Base-by-base conservation (phyloP, 2,329 filamentous ascomycete species). In the Penicillium hesseltinei region DNA sequence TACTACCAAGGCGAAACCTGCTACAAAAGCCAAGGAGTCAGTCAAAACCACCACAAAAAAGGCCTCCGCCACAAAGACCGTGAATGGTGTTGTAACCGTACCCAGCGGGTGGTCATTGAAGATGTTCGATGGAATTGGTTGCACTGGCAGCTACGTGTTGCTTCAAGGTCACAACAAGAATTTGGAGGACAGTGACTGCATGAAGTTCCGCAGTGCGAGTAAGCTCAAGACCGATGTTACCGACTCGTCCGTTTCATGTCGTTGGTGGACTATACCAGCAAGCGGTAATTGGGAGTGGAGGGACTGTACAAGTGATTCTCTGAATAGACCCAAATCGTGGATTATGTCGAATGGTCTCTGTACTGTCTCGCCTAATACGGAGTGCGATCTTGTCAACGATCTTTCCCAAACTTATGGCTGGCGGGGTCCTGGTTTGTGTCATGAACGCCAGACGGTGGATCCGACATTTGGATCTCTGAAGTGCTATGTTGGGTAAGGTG, bases 321-420 rank as follows among this genome's bases (percentile, higher is more conserved):
- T 52, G 21, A 11, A 17, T 15, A 19, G 10, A 11, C 54, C 54
- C 6, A 29, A 27, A 21, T 52, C 54, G 2, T 52, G 48, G 54
- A 7, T 17, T 11, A 53, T 56, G 33, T 29, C 42, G 6, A 56
- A 56, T 36, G 54, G 54, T 33, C 35, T 56, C 17, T 56, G 54
- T 31, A 51, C 48, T 3, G 49, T 56, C 8, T 21, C 21, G 29
- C 25, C 25, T 13, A 52, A 52, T 36, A n/a, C 27, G 2, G 1
- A 27, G 3, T 56, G 54, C 9, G 54, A 56, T 8, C 51, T 53
- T 21, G 35, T 36, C n/a, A 31, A 33, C 21, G 35, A 46, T 6
- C n/a, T 53, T 42, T 36, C 42, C 19, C 35, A 47, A 17, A 56
- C 54, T 17, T 56, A 56, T 46, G 54, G 54, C 49, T 52, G 40